phyloP scores from a whole-genome alignment of 2,329 filamentous ascomycete genomes.

The Metarhizium guizhouense region DNA sequence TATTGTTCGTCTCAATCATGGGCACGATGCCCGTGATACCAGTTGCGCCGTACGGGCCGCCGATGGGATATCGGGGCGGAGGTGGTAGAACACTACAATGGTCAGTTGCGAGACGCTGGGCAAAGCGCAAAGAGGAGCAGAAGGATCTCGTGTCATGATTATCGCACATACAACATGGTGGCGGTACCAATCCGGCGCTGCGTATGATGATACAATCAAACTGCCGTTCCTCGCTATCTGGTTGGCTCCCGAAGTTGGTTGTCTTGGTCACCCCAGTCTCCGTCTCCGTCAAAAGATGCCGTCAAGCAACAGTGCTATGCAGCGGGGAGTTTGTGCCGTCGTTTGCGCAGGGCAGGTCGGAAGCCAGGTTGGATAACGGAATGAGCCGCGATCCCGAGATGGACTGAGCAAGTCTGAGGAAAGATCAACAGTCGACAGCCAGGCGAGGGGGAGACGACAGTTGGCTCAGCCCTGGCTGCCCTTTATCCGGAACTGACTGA shows the following conservation, averaged over 20 bases:
- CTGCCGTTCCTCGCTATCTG: neutral
- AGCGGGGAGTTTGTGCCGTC: neutral
- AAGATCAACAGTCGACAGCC: neutral
- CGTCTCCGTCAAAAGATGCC: neutral
- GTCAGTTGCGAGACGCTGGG: conserved; percentile 1
- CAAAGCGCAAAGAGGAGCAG: neutral
- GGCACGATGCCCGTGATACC: conserved; percentile 59
- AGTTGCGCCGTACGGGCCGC: conserved; percentile 61
- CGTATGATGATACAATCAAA: neutral
- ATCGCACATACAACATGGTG: conserved; percentile 18
- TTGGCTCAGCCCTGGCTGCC: neutral
- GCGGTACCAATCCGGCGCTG: neutral
- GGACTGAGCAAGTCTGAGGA: neutral
- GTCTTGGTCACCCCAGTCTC: neutral
- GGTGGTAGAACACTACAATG: conserved; percentile 68
- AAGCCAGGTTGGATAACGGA: neutral
- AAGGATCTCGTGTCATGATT: neutral
- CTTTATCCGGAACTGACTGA: neutral
- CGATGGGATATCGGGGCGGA: conserved; percentile 72
- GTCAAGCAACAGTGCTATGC: neutral
- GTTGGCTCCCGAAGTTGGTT: neutral
- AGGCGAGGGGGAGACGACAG: neutral
- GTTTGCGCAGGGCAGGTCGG: neutral
- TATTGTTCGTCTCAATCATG: conserved; percentile 92
- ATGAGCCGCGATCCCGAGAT: neutral